A percentile compares a stretch with the other conserved stretches of the same genome.
Evolutionary conservation across 1,139 yeast genomes (phyloP).

Genomic region (Citeromyces hawaiiensis): DNA sequence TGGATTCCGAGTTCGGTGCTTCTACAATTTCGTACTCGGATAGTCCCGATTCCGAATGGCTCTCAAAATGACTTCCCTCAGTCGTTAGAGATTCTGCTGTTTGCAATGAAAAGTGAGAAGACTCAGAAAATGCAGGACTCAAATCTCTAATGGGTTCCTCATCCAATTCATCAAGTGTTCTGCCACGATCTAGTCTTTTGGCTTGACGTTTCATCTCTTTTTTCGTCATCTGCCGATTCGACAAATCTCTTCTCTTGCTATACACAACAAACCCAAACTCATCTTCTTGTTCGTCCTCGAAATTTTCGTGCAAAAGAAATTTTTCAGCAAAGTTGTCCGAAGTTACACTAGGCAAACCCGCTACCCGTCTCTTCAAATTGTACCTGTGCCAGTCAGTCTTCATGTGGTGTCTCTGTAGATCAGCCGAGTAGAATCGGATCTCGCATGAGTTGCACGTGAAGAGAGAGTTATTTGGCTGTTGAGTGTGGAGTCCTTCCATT

Average conservation of each 20-base stretch:
- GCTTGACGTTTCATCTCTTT: constrained; percentile 33
- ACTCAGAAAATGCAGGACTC: constrained; percentile 45
- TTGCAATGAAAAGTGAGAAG: constrained; percentile 47
- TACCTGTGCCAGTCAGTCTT: constrained; percentile 72
- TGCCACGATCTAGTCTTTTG: constrained; percentile 21
- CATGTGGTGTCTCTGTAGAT: constrained; percentile 84
- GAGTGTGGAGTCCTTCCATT: constrained; percentile 2
- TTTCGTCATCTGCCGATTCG: constrained; percentile 23
- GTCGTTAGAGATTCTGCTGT: constrained; percentile 33
- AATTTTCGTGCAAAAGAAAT: constrained; percentile 11
- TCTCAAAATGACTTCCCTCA: constrained; percentile 14
- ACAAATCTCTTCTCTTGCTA: constrained; percentile 17
- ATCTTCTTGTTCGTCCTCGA: constrained; percentile 35
- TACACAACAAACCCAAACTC: constrained; percentile 48
- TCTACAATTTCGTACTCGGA: constrained; percentile 12
- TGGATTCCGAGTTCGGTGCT: constrained; percentile 13
- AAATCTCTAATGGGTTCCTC: constrained; percentile 16
- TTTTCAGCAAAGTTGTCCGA: constrained; percentile 24
- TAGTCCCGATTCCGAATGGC: constrained; percentile 7
- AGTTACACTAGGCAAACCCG: constrained; percentile 40
- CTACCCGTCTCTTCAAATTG: constrained; percentile 47
- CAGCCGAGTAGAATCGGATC: constrained; percentile 61
- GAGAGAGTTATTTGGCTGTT: constrained; percentile 1
- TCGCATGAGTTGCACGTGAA: constrained; percentile 82
- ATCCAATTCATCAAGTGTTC: constrained; percentile 10